Conservation (phyloP, 2,329 filamentous ascomycete species). For the Zopfia rhizophila region DNA sequence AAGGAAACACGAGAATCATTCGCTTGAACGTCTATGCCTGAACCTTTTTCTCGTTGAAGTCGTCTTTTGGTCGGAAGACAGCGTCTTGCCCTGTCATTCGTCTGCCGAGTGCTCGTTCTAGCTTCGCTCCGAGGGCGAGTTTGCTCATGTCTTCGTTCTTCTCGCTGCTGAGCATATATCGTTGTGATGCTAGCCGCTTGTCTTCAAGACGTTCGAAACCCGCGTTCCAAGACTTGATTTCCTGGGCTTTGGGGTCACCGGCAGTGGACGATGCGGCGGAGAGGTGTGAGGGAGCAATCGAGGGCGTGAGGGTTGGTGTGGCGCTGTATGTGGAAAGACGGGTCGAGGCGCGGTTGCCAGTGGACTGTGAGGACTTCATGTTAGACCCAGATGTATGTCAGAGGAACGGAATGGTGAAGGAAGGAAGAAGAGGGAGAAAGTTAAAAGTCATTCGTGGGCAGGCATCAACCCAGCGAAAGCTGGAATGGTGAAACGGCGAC, state of each 20-base stretch:
- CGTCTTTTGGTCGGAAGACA: conserved; percentile 72
- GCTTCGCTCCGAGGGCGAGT: conserved; percentile 87
- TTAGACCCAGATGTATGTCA: conserved; percentile 32
- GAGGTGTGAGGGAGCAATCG: conserved; percentile 58
- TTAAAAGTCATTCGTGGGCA: conserved; percentile 12
- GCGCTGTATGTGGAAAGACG: conserved; percentile 63
- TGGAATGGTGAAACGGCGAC: conserved; percentile 40
- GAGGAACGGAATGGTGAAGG: conserved; percentile 31
- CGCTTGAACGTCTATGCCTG: conserved; percentile 38
- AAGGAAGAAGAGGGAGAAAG: conserved; percentile 3
- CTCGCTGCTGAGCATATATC: conserved; percentile 80
- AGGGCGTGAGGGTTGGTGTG: conserved; percentile 61
- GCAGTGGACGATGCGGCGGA: conserved; percentile 46
- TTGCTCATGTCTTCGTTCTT: conserved; percentile 86
- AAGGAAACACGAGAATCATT: too few relatives aligned
- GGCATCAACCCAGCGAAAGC: conserved; percentile 31
- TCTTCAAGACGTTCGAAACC: conserved; percentile 90
- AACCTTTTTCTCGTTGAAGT: conserved; percentile 49
- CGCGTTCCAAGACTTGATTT: conserved; percentile 80
- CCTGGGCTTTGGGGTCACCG: conserved; percentile 63
- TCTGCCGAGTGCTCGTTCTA: conserved; percentile 85
- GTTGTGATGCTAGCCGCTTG: conserved; percentile 83
- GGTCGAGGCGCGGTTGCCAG: conserved; percentile 52
- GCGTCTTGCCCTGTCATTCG: conserved; percentile 92
- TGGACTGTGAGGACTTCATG: conserved; percentile 40